A percentile compares a stretch with the other conserved stretches of the same genome.
Conservation (phyloP, 139 green algal species). For the Asterochloris erici region DNA sequence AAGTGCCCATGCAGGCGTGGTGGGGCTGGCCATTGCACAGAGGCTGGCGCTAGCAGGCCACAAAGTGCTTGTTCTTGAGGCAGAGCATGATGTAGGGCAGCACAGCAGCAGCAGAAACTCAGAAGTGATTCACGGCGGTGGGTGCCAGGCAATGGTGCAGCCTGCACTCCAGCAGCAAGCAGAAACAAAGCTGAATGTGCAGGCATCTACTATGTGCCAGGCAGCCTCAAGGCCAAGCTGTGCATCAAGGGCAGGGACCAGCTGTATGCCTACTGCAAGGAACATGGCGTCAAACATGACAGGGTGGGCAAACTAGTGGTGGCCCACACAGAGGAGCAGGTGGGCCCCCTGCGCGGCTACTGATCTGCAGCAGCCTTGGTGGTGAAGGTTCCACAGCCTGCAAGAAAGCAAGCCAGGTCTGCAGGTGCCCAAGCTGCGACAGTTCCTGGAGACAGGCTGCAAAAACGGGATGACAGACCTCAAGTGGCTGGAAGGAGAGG, state of each 20-base stretch:
- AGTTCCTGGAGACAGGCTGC: slow-evolving; percentile 25
- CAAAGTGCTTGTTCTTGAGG: slow-evolving; percentile 72
- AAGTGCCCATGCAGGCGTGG: slow-evolving; percentile 53
- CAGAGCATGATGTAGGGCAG: slow-evolving; percentile 39
- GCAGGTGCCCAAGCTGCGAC: slow-evolving; percentile 26
- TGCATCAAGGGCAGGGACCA: slow-evolving; percentile 69
- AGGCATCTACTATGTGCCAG: slow-evolving; percentile 82
- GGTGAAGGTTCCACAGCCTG: no score
- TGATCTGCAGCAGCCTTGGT: no score
- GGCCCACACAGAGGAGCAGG: slow-evolving; percentile 39
- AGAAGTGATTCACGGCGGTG: slow-evolving; percentile 46
- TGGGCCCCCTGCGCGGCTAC: slow-evolving; percentile 4
- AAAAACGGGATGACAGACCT: slow-evolving; percentile 74
- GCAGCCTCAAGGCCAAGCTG: slow-evolving; percentile 71
- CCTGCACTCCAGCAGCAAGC: background rate
- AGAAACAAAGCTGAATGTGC: slow-evolving; percentile 12
- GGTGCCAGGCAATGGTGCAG: background rate
- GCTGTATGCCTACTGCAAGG: slow-evolving; percentile 56
- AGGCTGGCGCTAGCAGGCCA: slow-evolving; percentile 40
- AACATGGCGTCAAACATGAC: slow-evolving; percentile 46
- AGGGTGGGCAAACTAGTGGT: slow-evolving; percentile 79
- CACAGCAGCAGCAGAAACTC: slow-evolving; percentile 63
- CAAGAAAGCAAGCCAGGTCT: slow-evolving; percentile 14
- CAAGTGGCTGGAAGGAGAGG: slow-evolving; percentile 38
- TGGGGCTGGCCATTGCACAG: slow-evolving; percentile 72